These are phyloP conservation scores for Nicotiana noctiflora DNA, from an alignment of 257 asterid species.

Conservation along the genomic window DNA sequence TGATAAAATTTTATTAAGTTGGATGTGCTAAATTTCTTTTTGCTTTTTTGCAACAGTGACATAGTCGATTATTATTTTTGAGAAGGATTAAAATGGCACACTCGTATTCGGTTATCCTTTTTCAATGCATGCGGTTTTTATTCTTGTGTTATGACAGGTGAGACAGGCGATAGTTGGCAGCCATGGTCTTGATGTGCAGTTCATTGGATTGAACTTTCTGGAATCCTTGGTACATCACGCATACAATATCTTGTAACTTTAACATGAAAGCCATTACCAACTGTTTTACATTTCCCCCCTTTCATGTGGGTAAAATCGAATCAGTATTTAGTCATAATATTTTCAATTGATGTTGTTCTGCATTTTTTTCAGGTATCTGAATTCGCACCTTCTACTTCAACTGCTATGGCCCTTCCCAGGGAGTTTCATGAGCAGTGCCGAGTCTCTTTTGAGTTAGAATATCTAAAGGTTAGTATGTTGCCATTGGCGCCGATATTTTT, in stretches of 20 bases:
- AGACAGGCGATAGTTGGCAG: conserved; percentile 65
- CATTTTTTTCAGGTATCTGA: conserved; percentile 65
- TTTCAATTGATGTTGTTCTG: conserved; percentile 1
- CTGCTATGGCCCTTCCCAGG: conserved; percentile 93
- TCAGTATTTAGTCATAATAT: neutral
- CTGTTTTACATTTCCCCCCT: neutral
- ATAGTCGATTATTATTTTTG: too few species aligned
- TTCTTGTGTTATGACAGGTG: conserved; percentile 44
- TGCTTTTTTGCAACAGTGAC: too few species aligned
- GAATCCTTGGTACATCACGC: conserved; percentile 64
- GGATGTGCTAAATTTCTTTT: neutral
- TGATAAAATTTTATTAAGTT: neutral
- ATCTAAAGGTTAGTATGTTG: conserved; percentile 61
- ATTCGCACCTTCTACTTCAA: conserved; percentile 81
- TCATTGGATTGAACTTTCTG: conserved; percentile 62
- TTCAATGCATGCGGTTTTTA: neutral
- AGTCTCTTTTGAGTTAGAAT: conserved; percentile 69
- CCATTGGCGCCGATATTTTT: conserved; percentile 12
- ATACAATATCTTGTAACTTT: neutral
- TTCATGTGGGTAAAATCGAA: neutral
- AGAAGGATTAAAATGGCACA: too few species aligned
- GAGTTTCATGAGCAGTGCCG: conserved; percentile 89
- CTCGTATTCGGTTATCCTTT: neutral
- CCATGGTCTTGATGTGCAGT: conserved; percentile 73
- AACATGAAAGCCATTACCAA: neutral